Conservation (phyloP, 2,329 filamentous ascomycete species). For the Exophiala dermatitidis region DNA sequence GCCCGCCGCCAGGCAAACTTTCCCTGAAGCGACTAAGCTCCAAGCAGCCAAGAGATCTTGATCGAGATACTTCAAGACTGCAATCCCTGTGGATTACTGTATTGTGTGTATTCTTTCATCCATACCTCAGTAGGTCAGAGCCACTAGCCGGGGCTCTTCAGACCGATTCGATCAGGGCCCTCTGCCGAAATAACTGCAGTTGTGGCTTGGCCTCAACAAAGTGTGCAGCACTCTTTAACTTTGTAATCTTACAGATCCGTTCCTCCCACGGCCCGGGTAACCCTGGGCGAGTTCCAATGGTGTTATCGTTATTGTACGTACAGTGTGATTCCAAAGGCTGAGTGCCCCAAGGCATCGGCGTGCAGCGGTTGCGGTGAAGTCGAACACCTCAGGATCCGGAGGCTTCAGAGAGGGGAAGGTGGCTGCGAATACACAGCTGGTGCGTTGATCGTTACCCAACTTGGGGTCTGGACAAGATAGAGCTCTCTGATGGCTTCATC, state of each 20-base stretch:
- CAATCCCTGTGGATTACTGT: neutral
- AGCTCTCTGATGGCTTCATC: too few species aligned
- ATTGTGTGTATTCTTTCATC: neutral
- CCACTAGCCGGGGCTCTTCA: neutral
- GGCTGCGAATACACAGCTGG: neutral
- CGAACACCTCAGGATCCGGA: neutral
- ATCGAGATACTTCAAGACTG: neutral
- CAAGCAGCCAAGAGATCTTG: neutral
- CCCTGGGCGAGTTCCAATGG: neutral
- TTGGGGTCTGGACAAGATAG: too few species aligned
- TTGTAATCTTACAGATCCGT: neutral
- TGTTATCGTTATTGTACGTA: neutral
- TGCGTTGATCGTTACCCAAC: neutral
- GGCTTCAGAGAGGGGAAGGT: neutral
- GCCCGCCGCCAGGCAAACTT: constrained; percentile 7
- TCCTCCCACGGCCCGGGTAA: neutral
- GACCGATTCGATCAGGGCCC: neutral
- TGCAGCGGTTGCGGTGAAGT: neutral
- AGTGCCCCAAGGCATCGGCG: neutral
- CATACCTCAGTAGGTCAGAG: neutral
- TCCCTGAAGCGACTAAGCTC: neutral
- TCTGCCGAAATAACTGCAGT: neutral
- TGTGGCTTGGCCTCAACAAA: neutral
- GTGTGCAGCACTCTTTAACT: neutral
- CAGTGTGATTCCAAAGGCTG: neutral